Conservation (phyloP, 2,329 filamentous ascomycete species). For the Capronia epimyces region DNA sequence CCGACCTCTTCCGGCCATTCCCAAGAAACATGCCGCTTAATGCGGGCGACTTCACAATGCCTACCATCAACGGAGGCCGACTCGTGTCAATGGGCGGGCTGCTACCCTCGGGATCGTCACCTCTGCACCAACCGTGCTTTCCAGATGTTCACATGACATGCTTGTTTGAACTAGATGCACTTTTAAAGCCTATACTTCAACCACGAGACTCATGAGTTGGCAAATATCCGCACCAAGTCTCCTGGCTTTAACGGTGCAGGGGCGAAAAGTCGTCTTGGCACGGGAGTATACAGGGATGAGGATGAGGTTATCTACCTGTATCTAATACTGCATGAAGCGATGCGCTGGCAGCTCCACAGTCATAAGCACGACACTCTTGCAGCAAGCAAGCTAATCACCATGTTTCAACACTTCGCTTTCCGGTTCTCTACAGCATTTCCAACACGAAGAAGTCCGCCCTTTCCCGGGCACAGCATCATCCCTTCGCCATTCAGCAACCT, state of each 20-base stretch:
- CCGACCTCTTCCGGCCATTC: slow-evolving; percentile 31
- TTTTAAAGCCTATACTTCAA: slow-evolving; percentile 2
- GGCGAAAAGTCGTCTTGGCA: slow-evolving; percentile 13
- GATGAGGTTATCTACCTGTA: background rate
- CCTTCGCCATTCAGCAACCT: slow-evolving; percentile 3
- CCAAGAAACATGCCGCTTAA: slow-evolving; percentile 21
- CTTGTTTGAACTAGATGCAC: slow-evolving; percentile 7
- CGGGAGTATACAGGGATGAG: slow-evolving; percentile 6
- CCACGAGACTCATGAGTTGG: slow-evolving; percentile 2
- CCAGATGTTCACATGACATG: slow-evolving; percentile 13
- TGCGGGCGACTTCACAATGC: background rate
- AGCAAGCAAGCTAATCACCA: slow-evolving; percentile 3
- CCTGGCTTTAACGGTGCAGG: background rate
- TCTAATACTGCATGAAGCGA: slow-evolving; percentile 8
- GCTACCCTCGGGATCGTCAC: slow-evolving; percentile 1
- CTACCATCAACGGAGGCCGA: background rate
- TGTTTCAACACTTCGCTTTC: slow-evolving; percentile 2
- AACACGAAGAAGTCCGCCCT: background rate
- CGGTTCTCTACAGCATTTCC: slow-evolving; percentile 1
- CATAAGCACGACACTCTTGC: slow-evolving; percentile 23
- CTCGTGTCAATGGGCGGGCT: too few species aligned
- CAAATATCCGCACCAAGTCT: slow-evolving; percentile 1
- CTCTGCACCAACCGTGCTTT: background rate
- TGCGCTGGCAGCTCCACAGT: slow-evolving; percentile 20
- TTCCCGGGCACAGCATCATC: slow-evolving; percentile 4